These are phyloP conservation scores for Ophiocytium majus DNA, from an alignment of 352 stramenopile genomes.

Conservation along the genomic window DNA sequence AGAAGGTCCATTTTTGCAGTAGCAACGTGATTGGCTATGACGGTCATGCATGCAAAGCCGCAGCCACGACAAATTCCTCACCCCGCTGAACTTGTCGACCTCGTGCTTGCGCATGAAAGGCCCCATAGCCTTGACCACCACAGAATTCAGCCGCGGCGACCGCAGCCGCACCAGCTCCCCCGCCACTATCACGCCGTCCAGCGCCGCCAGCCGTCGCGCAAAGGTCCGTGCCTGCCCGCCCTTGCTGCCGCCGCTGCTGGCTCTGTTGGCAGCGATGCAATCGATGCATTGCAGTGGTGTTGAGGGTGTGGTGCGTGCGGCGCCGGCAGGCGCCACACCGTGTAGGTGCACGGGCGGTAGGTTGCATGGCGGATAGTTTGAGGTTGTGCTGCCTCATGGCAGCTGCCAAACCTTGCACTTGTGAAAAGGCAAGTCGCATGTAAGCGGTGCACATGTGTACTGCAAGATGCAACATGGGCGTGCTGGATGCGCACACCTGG, in stretches of 20 bases:
- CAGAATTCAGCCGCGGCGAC: conserved; percentile 25
- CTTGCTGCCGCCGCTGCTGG: no score
- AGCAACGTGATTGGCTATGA: no score
- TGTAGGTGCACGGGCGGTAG: background rate
- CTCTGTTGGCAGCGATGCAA: background rate
- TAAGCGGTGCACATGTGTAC: background rate
- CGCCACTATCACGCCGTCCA: conserved; percentile 29
- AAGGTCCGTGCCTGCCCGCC: background rate
- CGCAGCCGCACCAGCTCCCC: conserved; percentile 30
- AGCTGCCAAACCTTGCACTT: background rate
- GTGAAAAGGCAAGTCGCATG: background rate
- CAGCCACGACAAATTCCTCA: conserved; percentile 20
- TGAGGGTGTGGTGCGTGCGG: no score
- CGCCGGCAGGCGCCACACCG: background rate
- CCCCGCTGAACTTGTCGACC: conserved; percentile 49
- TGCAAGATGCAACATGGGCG: background rate
- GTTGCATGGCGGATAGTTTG: background rate
- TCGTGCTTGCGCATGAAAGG: conserved; percentile 46
- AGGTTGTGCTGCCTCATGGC: background rate
- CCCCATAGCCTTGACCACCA: conserved; percentile 25
- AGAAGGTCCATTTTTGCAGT: no score
- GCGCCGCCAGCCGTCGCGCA: conserved; percentile 31
- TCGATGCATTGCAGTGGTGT: no score
- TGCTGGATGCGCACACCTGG: no score
- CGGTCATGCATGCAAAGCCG: background rate